Conservation (phyloP, 345 rosid genomes). For the Salix dunnii region DNA sequence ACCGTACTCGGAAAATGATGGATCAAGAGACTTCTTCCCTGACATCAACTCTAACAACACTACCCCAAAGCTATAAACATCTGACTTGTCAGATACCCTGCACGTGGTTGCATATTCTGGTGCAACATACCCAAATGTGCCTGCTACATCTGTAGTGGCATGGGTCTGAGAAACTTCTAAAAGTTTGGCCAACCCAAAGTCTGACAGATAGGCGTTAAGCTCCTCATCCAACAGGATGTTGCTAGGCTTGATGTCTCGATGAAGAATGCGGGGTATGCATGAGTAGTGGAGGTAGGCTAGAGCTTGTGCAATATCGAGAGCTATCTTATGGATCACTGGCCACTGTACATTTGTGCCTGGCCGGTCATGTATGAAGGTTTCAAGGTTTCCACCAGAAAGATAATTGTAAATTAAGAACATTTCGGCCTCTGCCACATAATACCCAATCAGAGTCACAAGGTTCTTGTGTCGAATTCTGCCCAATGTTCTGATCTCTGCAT, state of each 20-base stretch:
- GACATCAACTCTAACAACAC: constrained; percentile 60
- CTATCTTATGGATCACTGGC: constrained; percentile 56
- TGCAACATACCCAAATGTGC: constrained; percentile 73
- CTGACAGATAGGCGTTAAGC: constrained; percentile 63
- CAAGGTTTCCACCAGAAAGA: constrained; percentile 72
- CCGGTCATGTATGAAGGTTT: constrained; percentile 55
- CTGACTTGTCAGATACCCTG: constrained; percentile 68
- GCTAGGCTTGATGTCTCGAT: constrained; percentile 73
- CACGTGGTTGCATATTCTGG: constrained; percentile 75
- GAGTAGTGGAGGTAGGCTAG: constrained; percentile 67
- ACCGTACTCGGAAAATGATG: constrained; percentile 57
- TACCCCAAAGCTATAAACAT: constrained; percentile 69
- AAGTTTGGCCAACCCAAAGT: constrained; percentile 66
- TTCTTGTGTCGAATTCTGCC: constrained; percentile 60
- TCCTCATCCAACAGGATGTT: constrained; percentile 62
- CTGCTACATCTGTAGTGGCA: constrained; percentile 69
- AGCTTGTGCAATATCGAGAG: constrained; percentile 58
- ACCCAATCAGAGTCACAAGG: constrained; percentile 64
- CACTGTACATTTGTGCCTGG: constrained; percentile 36
- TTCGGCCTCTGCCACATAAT: constrained; percentile 50
- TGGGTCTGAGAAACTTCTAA: constrained; percentile 68
- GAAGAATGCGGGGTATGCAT: constrained; percentile 63
- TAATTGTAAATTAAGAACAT: constrained; percentile 64
- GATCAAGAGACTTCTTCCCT: constrained; percentile 65
- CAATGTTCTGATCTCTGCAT: constrained; percentile 64